Conservation (phyloP, 352 stramenopile species). For the Pythium myriotylum region DNA sequence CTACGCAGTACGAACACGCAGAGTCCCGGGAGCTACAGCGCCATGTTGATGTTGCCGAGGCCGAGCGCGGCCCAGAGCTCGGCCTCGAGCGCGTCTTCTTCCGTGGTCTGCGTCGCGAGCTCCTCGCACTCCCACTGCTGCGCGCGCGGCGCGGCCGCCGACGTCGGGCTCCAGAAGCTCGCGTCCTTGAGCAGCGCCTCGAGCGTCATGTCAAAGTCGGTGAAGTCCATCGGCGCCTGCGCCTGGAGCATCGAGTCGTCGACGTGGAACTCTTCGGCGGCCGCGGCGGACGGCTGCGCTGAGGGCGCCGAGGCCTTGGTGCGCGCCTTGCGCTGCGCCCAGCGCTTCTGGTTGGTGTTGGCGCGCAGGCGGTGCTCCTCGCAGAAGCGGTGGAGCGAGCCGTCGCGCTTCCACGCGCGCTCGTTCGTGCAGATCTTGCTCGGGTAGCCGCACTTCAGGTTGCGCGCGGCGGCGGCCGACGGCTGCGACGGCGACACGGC, state of each 20-base stretch:
- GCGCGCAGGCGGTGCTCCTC: slow-evolving; percentile 28
- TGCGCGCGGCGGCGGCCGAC: background rate
- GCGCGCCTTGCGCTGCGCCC: slow-evolving; percentile 19
- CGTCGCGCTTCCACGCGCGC: slow-evolving; percentile 14
- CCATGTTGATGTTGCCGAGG: slow-evolving; percentile 17
- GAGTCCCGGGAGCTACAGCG: too few relatives aligned
- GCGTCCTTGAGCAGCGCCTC: slow-evolving; percentile 17
- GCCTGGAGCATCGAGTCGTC: slow-evolving; percentile 22
- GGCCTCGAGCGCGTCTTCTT: slow-evolving; percentile 18
- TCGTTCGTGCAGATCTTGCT: slow-evolving; percentile 26
- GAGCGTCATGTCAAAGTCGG: slow-evolving; percentile 24
- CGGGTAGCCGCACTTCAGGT: slow-evolving; percentile 23
- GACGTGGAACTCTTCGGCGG: slow-evolving; percentile 8
- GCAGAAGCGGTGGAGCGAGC: slow-evolving; percentile 15
- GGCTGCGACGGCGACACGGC: background rate
- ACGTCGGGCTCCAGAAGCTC: slow-evolving; percentile 20
- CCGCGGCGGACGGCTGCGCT: background rate
- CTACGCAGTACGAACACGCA: background rate
- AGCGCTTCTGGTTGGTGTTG: slow-evolving; percentile 34
- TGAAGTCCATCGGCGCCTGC: slow-evolving; percentile 14
- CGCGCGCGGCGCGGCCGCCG: background rate
- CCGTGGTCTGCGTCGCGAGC: background rate
- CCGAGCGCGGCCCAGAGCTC: slow-evolving; percentile 19
- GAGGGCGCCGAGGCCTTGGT: slow-evolving; percentile 7
- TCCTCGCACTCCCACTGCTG: slow-evolving; percentile 14